Evolutionary conservation across 2,329 filamentous ascomycete species (phyloP), one percentile per base, ranked within the genome.

Genomic region (Beauveria sp.): DNA sequence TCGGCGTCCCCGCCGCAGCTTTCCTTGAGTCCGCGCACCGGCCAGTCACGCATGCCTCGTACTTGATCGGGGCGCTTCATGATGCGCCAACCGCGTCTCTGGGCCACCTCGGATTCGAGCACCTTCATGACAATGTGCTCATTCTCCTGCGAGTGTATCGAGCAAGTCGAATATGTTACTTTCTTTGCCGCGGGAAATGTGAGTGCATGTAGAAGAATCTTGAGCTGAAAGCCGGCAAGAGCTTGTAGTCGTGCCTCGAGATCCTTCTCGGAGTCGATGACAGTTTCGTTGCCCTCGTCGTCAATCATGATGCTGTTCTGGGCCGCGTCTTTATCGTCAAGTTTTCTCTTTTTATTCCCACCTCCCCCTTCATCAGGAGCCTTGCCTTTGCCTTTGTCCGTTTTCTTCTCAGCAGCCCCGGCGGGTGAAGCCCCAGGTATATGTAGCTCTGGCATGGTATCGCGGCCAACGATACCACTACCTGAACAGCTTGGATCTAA

Each of bases 401-500:
- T 59, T 65, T 34, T 64, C 58, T 48, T 59, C 61, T 31, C 62
- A 2, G 72, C 67, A 9, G 22, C 49, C 16, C 9, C 5, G 1
- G 49, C n/a, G 1, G 59, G 43, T 40, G 58, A 24, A 18, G 69
- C 65, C 42, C 76, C 71, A 2, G 80, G 80, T 31, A 96, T 78
- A 64, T 87, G 80, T 46, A 95, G 73, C 65, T 83, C 76, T 5
- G 91, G 86, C 72, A 88, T 84, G 51, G 92, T 90, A 67, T 97
- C 92, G 22, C 95, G 84, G 2, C 93, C 91, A 26, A 97, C 86
- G 61, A 99, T 99, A 1, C 95, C 95, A 71, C 91, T 97, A 0
- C 95, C 95, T 1, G 93, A 97, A 72, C 95, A 99, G 71, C 91
- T 96, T 0, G 95, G 95, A 71, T 99, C 95, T 2, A 99, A 81